Evolutionary conservation across 345 rosid species (phyloP).

Genomic region (Syzygium aqueum): DNA sequence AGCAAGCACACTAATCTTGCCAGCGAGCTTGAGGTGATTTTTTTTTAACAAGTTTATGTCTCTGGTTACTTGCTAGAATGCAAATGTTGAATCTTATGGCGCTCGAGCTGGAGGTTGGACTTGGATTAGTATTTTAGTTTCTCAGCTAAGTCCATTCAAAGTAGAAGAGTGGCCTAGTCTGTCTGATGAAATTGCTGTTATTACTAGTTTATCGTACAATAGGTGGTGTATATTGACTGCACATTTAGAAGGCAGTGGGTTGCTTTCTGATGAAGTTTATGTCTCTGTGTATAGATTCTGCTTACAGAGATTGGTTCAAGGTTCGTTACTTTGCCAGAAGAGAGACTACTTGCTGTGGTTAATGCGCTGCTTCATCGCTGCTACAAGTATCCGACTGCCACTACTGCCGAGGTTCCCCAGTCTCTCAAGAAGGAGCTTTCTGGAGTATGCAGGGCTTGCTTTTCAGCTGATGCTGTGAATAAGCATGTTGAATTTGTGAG

Average conservation of each 20-base stretch:
- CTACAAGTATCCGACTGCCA: constrained; percentile 96
- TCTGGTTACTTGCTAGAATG: background rate
- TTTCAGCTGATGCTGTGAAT: constrained; percentile 94
- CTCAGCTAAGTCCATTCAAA: background rate
- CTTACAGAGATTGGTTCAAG: constrained; percentile 96
- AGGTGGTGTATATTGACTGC: background rate
- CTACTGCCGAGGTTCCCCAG: constrained; percentile 96
- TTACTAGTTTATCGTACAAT: background rate
- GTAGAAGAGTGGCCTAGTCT: background rate
- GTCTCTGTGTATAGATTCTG: constrained; percentile 49
- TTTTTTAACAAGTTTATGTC: background rate
- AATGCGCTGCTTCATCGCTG: constrained; percentile 97
- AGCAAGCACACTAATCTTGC: constrained; percentile 97
- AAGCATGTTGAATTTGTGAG: constrained; percentile 97
- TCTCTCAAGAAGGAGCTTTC: constrained; percentile 98
- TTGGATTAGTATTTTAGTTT: background rate
- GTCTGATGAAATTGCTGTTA: background rate
- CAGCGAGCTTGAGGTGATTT: constrained; percentile 84
- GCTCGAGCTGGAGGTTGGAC: background rate
- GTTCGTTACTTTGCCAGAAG: constrained; percentile 94
- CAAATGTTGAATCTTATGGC: background rate
- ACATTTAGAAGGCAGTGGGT: background rate
- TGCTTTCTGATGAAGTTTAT: background rate
- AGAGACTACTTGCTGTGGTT: constrained; percentile 95
- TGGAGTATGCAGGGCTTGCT: constrained; percentile 98